Evolutionary conservation across 1,139 yeast genomes (phyloP).

Genomic region (Pichia norvegensis): DNA sequence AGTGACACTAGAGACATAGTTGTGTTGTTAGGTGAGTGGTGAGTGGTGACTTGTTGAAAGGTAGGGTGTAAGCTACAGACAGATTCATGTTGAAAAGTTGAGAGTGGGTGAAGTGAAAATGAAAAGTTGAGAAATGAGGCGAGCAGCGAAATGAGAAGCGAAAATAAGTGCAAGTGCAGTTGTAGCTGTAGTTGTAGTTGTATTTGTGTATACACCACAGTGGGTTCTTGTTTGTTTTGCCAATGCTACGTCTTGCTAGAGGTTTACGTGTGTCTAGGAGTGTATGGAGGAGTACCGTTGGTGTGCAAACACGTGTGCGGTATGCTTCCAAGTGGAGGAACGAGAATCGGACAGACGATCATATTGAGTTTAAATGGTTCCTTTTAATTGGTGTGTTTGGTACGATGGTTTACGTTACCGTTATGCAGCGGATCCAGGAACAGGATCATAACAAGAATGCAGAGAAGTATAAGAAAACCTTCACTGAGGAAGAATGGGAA

Average conservation of each 20-base stretch:
- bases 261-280: background rate
- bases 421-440: conserved; percentile 24
- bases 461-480: conserved; percentile 36
- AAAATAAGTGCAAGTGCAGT: too few species aligned
- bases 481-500: conserved; percentile 59
- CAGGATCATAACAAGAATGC: conserved; percentile 26
- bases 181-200: too few species aligned
- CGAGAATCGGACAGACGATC: conserved; percentile 10
- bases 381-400: conserved; percentile 26
- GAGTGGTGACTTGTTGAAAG: too few species aligned
- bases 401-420: conserved; percentile 26
- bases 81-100: background rate
- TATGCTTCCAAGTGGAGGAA: conserved; percentile 6
- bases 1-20: conserved; percentile 76
- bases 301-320: background rate
- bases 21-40: background rate
- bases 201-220: too few species aligned
- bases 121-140: conserved; percentile 10
- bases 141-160: background rate
- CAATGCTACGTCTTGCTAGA: background rate
- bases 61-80: too few species aligned
- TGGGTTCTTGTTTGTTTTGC: background rate
- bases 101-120: background rate
- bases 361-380: conserved; percentile 21
- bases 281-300: too few species aligned